Base-by-base conservation (phyloP, 257 asterid species). In the Verbascum thapsus region DNA sequence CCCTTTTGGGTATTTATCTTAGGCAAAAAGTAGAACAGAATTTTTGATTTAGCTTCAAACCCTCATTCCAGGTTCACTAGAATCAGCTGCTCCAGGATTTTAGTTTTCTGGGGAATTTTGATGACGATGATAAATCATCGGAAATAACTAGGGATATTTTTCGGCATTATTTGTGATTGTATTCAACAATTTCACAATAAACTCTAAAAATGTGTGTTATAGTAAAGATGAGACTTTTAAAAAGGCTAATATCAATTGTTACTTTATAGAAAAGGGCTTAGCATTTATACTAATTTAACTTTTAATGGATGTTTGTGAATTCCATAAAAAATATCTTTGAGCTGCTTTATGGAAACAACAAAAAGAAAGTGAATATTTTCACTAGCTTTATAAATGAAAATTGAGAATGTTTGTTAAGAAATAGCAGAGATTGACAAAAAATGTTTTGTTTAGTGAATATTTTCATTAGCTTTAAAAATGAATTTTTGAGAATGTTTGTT, bases 1-100 rank as follows among this genome's bases (percentile, higher is more conserved):
- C 43, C 11, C 17, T 10, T n/a, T 4, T 35, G 32, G 18, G 5
- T 23, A 5, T 32, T 30, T 17, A n/a, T 53, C 42, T 16, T 17
- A 9, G 57, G 48, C n/a, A 1, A 34, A 49, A 41, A 20, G 12
- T 42, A 10, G 1, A 6, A 11, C 20, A 20, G 47, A 44, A 17
- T 30, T 32, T 17, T 68, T 23, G 8, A 35, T 26, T 53, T 64
- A 50, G 67, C 35, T 56, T 73, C 47, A 20, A 26, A 10, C 43
- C 50, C 23, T 50, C 35, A 3, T 22, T 52, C 16, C 51, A 50
- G 53, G 55, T 35, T 44, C 9, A 13, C 17, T 60, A 49, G 30
- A 44, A 60, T 15, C 48, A 61, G 48, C 60, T 48, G 23, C 35
- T 63, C 47, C 65, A 73, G 60, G 48, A 47, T 55, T 52, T 45